Base-by-base conservation (phyloP, 169 alveolate genomes). In the Cryptosporidium viatorum region DNA sequence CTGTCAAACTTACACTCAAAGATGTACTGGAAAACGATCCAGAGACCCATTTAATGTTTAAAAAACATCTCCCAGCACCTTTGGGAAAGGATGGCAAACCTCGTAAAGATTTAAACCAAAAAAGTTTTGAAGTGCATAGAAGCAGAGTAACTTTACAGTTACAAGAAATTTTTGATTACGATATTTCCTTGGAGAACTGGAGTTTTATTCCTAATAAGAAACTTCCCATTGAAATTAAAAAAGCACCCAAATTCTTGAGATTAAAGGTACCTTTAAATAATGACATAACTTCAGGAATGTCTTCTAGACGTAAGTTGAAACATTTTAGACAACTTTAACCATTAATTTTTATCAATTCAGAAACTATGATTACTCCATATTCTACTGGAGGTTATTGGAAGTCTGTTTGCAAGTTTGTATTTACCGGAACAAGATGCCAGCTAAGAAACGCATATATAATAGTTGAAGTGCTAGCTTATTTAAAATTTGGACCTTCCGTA, bases 21-120 rank as follows among this genome's bases (percentile, higher is more conserved):
- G 97, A 95, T 14, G 41, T 95, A 31, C 91, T 95, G 65, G 95
- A 94, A 33, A 92, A 69, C 41, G 93, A 94, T 12, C 93, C 97
- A 10, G 94, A 94, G 68, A 86, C 93, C 50, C 86, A 93, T 55
- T 73, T 95, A 35, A 84, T 93, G 33, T 86, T 95, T 23, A 93
- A 92, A 50, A 65, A 89, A 86, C 91, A 91, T 60, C 85, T 94
- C 4, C 91, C 93, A n/a, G 92, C 84, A 14, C 89, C 89, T 6
- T 65, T 80, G 45, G 89, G 89, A 14, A 80, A 80, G 48, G 89
- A 80, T 80, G 75, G 89, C 7, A 60, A 67, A 26, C 89, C 89
- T 33, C 51, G 89, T 7, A 80, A 39, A 48, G 89, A 80, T 62
- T 7, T 80, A 29, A 80, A 71, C 41, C 91, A 87, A 73, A 86